Conservation (phyloP, 164 flowering plant species). For the Berberis vulgaris region DNA sequence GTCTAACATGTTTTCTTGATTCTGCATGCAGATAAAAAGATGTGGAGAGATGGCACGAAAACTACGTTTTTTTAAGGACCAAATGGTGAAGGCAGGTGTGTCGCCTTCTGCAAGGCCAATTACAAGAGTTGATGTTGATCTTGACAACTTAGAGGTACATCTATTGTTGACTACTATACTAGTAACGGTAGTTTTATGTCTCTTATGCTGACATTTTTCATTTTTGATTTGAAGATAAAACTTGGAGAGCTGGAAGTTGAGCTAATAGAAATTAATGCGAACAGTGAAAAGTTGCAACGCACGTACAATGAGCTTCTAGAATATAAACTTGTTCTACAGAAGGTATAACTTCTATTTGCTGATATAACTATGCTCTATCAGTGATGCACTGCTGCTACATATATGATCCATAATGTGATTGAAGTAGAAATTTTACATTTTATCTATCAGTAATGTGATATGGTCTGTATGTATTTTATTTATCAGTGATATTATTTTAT, state of each 20-base stretch:
- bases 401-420: neutral
- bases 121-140: conserved; percentile 26
- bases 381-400: neutral
- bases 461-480: too few relatives aligned
- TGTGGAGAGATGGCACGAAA: conserved; percentile 90
- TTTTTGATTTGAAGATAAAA: conserved; percentile 42
- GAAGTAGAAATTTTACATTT: too few relatives aligned
- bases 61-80: conserved; percentile 64
- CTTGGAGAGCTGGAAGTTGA: conserved; percentile 96
- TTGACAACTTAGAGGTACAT: conserved; percentile 67
- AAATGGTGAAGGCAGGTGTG: conserved; percentile 64
- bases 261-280: conserved; percentile 77
- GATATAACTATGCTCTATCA: neutral
- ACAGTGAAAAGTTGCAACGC: conserved; percentile 81
- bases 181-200: neutral
- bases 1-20: neutral
- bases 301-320: conserved; percentile 79
- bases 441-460: too few relatives aligned
- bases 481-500: too few relatives aligned
- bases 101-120: conserved; percentile 29
- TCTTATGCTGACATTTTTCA: neutral
- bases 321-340: conserved; percentile 78
- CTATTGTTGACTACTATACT: neutral
- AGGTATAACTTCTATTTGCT: conserved; percentile 36
- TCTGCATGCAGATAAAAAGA: conserved; percentile 51